Evolutionary conservation across 2,329 filamentous ascomycete genomes (phyloP).

Genomic region (Sarocladium oryzae): DNA sequence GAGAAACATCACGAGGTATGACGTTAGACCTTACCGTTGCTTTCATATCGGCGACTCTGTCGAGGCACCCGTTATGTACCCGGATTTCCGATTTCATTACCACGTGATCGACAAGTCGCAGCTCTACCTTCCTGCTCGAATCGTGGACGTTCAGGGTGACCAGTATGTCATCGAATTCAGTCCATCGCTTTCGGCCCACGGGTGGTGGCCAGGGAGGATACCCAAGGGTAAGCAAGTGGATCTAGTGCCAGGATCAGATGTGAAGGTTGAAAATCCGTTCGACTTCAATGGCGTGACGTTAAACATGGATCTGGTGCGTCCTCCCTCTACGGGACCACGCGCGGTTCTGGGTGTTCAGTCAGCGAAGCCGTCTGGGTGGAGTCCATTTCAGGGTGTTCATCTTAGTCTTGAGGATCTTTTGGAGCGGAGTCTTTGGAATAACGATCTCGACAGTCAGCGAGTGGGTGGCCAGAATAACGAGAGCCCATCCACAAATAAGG

Average conservation of each 20-base stretch:
- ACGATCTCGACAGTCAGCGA: too few relatives aligned
- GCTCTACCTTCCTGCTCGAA: constrained; percentile 11
- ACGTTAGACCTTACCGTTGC: constrained; percentile 12
- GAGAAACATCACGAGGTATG: constrained; percentile 10
- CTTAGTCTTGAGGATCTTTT: constrained; percentile 12
- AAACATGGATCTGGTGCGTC: constrained; percentile 11
- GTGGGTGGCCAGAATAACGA: not conserved
- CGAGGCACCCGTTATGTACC: constrained; percentile 11
- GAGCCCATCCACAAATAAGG: too few relatives aligned
- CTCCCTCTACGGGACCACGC: constrained; percentile 10
- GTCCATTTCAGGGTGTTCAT: constrained; percentile 11
- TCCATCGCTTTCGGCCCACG: constrained; percentile 8
- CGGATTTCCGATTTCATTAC: constrained; percentile 12
- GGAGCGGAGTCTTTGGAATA: constrained; percentile 12
- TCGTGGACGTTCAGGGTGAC: constrained; percentile 11
- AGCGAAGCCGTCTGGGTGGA: constrained; percentile 10
- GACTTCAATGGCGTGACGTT: constrained; percentile 11
- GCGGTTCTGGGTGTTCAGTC: constrained; percentile 12
- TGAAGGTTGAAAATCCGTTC: constrained; percentile 10
- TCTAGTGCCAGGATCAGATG: constrained; percentile 9
- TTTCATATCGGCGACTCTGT: constrained; percentile 11
- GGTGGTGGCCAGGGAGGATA: constrained; percentile 6
- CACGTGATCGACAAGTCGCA: constrained; percentile 9
- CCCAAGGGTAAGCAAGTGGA: constrained; percentile 10
- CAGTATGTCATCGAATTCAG: constrained; percentile 12